Evolutionary conservation across 1,284 basidiomycete species (phyloP), one percentile per base, ranked within the genome.

Genomic region (Flammula alnicola): DNA sequence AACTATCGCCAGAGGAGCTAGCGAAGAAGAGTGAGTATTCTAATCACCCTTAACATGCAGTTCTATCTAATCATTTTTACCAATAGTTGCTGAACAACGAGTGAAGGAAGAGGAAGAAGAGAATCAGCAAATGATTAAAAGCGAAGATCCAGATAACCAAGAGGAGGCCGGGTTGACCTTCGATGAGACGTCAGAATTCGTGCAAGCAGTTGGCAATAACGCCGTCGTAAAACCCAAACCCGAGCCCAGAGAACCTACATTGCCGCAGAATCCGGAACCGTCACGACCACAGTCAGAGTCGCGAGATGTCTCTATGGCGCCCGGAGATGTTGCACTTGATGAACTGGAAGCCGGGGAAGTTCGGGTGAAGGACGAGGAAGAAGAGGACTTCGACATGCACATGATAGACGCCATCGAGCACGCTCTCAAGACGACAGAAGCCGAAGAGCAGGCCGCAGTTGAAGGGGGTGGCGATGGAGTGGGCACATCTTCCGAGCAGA

Each of bases 131-230:
- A 23, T 73, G 9, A 75, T 83, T 47, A 84, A 85, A 44, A 71
- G 79, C 6, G 87, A 86, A 52, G 84, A 83, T 2, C 80, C 77
- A 16, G 81, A 81, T 20, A 74, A 73, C 3, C 76, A 69, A 19
- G 81, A 75, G 2, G 81, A 75, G 9, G 80, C 76, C 16, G 81
- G 86, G 16, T 76, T 99, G 26, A 91, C 90, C 0, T 95, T 99
- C 53, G 96, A 99, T 65, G 95, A 98, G 61, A 99, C 97, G 0
- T 93, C 93, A 12, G 95, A 98, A 67, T 99, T 99, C 61, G 92
- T 99, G 19, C 85, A 95, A 11, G 87, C 91, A 31, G 93, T 99
- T 56, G 84, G 85, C 0, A 80, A 80, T 57, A 81, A 83, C 54
- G 81, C 81, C 1, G 65, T 78, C 10, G 71, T 79, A 51, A 88